phyloP scores from a whole-genome alignment of 768 basidiomycete species.

The Xerocomus brunneocitrinus region DNA sequence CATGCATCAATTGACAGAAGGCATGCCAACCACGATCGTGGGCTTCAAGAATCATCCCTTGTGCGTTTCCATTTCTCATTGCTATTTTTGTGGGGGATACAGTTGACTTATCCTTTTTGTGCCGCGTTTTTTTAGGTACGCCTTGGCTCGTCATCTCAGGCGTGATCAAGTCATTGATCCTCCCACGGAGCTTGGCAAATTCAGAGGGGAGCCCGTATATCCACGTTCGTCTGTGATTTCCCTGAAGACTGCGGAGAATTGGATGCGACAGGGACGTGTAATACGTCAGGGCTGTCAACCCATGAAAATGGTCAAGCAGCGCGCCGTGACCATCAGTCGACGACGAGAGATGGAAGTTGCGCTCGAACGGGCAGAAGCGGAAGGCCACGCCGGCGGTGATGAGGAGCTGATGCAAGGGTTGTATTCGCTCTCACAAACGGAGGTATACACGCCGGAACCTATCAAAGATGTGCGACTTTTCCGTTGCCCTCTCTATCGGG shows the following conservation, averaged over 20 bases:
- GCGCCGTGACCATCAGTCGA: constrained; percentile 74
- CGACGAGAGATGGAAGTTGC: constrained; percentile 69
- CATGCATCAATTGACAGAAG: constrained; percentile 72
- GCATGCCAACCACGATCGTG: constrained; percentile 85
- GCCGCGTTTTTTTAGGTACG: constrained; percentile 50
- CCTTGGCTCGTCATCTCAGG: constrained; percentile 80
- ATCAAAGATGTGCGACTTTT: constrained; percentile 67
- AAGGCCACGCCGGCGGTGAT: constrained; percentile 36
- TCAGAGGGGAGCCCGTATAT: constrained; percentile 91
- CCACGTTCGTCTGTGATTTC: constrained; percentile 77
- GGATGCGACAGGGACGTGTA: constrained; percentile 82
- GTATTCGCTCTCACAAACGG: constrained; percentile 83
- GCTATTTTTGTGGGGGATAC: constrained; percentile 3
- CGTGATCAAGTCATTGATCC: constrained; percentile 84
- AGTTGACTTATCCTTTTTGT: constrained; percentile 1
- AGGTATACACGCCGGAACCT: constrained; percentile 71
- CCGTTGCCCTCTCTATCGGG: neutral
- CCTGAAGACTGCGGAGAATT: constrained; percentile 89
- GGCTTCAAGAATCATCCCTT: constrained; percentile 97
- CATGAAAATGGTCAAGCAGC: constrained; percentile 84
- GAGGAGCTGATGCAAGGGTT: constrained; percentile 79
- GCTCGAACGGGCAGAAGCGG: constrained; percentile 34
- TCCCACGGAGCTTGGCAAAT: constrained; percentile 79
- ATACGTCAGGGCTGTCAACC: constrained; percentile 75
- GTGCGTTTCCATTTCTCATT: constrained; percentile 38